Conservation (phyloP, 768 basidiomycete genomes). For the Tylopilus intermedius region DNA sequence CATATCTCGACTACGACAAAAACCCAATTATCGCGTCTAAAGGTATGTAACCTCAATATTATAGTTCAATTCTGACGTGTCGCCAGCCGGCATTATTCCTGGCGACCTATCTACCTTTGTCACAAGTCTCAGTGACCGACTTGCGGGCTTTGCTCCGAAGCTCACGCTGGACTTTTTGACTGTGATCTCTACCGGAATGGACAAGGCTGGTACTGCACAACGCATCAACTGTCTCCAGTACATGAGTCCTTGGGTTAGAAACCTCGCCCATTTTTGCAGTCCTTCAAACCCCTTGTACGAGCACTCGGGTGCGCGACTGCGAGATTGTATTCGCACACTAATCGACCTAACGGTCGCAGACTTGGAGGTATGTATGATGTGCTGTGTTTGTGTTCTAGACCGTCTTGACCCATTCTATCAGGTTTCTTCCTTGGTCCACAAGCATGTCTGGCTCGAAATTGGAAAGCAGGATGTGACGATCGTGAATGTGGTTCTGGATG, state of each 20-base stretch:
- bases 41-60: constrained; percentile 36
- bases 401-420: constrained; percentile 27
- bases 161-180: constrained; percentile 84
- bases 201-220: constrained; percentile 42
- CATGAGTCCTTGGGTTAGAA: constrained; percentile 85
- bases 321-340: constrained; percentile 76
- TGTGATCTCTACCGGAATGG: constrained; percentile 71
- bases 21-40: constrained; percentile 64
- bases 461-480: constrained; percentile 62
- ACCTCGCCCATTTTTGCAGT: constrained; percentile 66
- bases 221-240: constrained; percentile 75
- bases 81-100: constrained; percentile 63
- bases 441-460: constrained; percentile 73
- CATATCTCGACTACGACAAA: constrained; percentile 73
- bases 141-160: constrained; percentile 71
- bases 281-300: constrained; percentile 66
- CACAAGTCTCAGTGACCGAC: constrained; percentile 59
- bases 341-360: constrained; percentile 71
- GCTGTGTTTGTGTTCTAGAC: not conserved
- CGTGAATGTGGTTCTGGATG: constrained; percentile 71
- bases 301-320: constrained; percentile 65
- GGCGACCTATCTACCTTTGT: constrained; percentile 62
- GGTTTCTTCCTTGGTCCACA: constrained; percentile 64
- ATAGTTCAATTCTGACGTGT: constrained; percentile 4
- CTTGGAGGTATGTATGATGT: constrained; percentile 53